Evolutionary conservation across 345 rosid genomes (phyloP).

Genomic region (Clarkia xantiana): DNA sequence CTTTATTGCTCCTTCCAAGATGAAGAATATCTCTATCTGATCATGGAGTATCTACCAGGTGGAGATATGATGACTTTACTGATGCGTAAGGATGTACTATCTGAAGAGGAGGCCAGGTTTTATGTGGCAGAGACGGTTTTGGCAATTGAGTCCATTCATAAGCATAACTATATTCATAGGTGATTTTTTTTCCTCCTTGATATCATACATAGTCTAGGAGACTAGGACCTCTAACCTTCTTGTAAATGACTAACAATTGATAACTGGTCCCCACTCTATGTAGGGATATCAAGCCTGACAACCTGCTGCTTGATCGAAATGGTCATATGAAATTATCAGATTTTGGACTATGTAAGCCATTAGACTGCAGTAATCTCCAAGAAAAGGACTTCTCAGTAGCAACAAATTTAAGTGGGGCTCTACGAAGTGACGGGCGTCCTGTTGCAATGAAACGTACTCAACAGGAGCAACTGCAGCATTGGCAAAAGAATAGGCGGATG

Average conservation of each 20-base stretch:
- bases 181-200: constrained; percentile 13
- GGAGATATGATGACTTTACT: constrained; percentile 99
- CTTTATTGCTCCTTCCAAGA: constrained; percentile 96
- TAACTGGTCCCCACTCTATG: constrained; percentile 6
- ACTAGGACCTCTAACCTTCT: not conserved
- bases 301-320: constrained; percentile 69
- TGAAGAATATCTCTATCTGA: constrained; percentile 79
- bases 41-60: constrained; percentile 98
- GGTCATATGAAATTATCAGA: constrained; percentile 89
- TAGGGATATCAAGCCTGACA: constrained; percentile 98
- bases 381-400: constrained; percentile 52
- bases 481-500: constrained; percentile 92
- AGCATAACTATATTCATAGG: constrained; percentile 97
- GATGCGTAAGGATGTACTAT: constrained; percentile 89
- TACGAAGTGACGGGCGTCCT: constrained; percentile 28
- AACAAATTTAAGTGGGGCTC: constrained; percentile 23
- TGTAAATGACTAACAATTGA: not conserved
- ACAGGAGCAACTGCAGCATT: constrained; percentile 74
- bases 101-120: constrained; percentile 93
- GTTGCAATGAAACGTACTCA: constrained; percentile 58
- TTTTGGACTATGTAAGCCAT: constrained; percentile 91
- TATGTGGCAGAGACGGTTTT: constrained; percentile 93
- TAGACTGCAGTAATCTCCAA: constrained; percentile 68
- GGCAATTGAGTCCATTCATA: constrained; percentile 95
- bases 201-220: not conserved